A percentile compares a stretch with the other conserved stretches of the same genome.
Evolutionary conservation across 495 filamentous ascomycete genomes (phyloP).

Genomic region (Aspergillus sparsus): DNA sequence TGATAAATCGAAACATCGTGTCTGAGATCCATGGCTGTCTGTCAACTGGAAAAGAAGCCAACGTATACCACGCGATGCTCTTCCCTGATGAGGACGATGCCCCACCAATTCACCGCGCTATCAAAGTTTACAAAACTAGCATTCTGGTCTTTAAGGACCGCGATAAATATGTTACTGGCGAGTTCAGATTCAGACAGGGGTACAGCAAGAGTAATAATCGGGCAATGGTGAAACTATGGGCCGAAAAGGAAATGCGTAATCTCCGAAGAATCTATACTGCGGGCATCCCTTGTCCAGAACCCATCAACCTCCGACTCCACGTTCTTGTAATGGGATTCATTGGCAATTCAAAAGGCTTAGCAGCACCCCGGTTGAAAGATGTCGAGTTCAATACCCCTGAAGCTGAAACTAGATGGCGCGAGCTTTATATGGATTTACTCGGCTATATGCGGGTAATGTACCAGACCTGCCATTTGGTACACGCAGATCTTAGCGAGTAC

Average conservation of each 20-base stretch:
- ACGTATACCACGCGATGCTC: slow-evolving; percentile 83
- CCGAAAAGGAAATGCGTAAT: slow-evolving; percentile 97
- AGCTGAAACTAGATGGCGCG: slow-evolving; percentile 64
- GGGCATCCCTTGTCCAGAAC: slow-evolving; percentile 88
- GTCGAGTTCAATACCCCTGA: slow-evolving; percentile 60
- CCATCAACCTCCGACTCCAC: slow-evolving; percentile 80
- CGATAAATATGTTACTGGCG: slow-evolving; percentile 90
- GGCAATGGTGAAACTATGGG: slow-evolving; percentile 97
- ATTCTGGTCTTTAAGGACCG: slow-evolving; percentile 97
- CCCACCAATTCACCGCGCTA: slow-evolving; percentile 66
- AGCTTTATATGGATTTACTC: slow-evolving; percentile 78
- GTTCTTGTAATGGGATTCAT: slow-evolving; percentile 93
- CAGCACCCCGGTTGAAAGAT: slow-evolving; percentile 81
- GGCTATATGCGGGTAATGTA: slow-evolving; percentile 91
- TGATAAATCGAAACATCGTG: slow-evolving; percentile 84
- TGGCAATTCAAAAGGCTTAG: slow-evolving; percentile 81
- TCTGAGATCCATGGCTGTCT: slow-evolving; percentile 88
- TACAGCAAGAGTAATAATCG: slow-evolving; percentile 90
- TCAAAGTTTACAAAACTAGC: slow-evolving; percentile 98
- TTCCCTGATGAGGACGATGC: slow-evolving; percentile 45
- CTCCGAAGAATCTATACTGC: slow-evolving; percentile 77
- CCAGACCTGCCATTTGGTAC: slow-evolving; percentile 84
- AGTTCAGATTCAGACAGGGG: slow-evolving; percentile 78
- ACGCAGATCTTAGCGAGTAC: slow-evolving; percentile 96
- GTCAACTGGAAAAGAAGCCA: slow-evolving; percentile 95